Evolutionary conservation across 1,139 yeast species (phyloP).

Genomic region (Blastobotrys capitulatus): DNA sequence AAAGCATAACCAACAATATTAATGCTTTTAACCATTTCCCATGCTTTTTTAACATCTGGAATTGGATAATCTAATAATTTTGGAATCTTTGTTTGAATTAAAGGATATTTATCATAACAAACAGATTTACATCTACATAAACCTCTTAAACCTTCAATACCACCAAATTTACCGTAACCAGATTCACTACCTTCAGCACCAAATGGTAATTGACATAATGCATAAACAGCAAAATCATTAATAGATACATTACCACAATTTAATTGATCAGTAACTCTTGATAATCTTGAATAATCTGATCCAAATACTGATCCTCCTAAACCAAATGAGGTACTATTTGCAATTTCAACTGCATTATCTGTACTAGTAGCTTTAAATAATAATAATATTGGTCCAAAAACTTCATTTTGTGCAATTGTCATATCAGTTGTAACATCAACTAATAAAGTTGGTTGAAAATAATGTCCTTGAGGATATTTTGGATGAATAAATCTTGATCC

Average conservation of each 20-base stretch:
- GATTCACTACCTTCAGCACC: conserved; percentile 68
- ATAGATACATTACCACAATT: conserved; percentile 90
- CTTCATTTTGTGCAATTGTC: conserved; percentile 83
- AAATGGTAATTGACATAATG: conserved; percentile 92
- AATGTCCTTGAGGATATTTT: conserved; percentile 91
- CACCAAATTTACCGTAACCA: conserved; percentile 96
- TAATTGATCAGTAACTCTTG: conserved; percentile 56
- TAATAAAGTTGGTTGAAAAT: conserved; percentile 81
- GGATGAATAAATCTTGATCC: conserved; percentile 80
- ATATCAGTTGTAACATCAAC: conserved; percentile 73
- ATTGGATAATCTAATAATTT: conserved; percentile 89
- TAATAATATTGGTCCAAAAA: conserved; percentile 85
- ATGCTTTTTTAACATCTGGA: conserved; percentile 70
- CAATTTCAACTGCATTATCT: conserved; percentile 67
- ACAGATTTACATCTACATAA: conserved; percentile 80
- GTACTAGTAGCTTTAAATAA: conserved; percentile 64
- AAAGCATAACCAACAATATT: conserved; percentile 79
- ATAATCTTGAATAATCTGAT: conserved; percentile 45
- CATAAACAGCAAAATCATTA: conserved; percentile 94
- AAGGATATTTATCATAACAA: conserved; percentile 75
- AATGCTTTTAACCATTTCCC: conserved; percentile 78
- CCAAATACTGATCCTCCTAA: conserved; percentile 91
- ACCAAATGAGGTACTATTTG: conserved; percentile 86
- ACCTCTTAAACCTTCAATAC: conserved; percentile 91
- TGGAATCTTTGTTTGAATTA: conserved; percentile 75